These are phyloP conservation scores for Alternaria gaisen DNA, from an alignment of 2,329 filamentous ascomycete species.

Conservation along the genomic window DNA sequence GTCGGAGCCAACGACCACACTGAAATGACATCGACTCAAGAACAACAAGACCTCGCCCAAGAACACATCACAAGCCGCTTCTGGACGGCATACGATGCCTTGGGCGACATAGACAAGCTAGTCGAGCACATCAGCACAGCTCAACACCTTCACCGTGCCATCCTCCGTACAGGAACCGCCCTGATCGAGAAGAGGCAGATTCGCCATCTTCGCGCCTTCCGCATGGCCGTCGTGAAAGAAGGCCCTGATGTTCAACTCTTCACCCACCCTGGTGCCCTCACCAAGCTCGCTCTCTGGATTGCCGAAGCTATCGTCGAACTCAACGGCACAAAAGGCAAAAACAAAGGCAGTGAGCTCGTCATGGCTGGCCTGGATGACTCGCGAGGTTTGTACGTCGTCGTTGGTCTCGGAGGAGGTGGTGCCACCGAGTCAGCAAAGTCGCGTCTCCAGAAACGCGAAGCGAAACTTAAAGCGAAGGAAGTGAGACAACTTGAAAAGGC, in stretches of 20 bases:
- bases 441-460: slow-evolving; percentile 72
- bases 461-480: slow-evolving; percentile 66
- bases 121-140: slow-evolving; percentile 81
- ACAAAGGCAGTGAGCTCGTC: slow-evolving; percentile 83
- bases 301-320: slow-evolving; percentile 91
- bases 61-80: slow-evolving; percentile 62
- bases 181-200: slow-evolving; percentile 95
- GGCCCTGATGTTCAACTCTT: slow-evolving; percentile 92
- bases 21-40: slow-evolving; percentile 31
- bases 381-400: slow-evolving; percentile 87
- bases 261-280: slow-evolving; percentile 89
- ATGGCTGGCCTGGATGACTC: slow-evolving; percentile 89
- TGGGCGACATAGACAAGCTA: slow-evolving; percentile 70
- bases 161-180: slow-evolving; percentile 89
- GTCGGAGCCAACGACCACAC: slow-evolving; percentile 37
- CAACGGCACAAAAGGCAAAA: slow-evolving; percentile 75
- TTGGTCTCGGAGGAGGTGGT: slow-evolving; percentile 88
- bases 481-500: slow-evolving; percentile 61
- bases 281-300: slow-evolving; percentile 93
- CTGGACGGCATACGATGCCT: slow-evolving; percentile 67
- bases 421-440: slow-evolving; percentile 67
- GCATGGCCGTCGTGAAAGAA: slow-evolving; percentile 95
- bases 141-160: slow-evolving; percentile 88
- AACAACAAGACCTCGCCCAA: slow-evolving; percentile 47
- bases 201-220: slow-evolving; percentile 88